Conservation (phyloP, 176 grass and related monocot genomes). For the Hyparrhenia diplandra region DNA sequence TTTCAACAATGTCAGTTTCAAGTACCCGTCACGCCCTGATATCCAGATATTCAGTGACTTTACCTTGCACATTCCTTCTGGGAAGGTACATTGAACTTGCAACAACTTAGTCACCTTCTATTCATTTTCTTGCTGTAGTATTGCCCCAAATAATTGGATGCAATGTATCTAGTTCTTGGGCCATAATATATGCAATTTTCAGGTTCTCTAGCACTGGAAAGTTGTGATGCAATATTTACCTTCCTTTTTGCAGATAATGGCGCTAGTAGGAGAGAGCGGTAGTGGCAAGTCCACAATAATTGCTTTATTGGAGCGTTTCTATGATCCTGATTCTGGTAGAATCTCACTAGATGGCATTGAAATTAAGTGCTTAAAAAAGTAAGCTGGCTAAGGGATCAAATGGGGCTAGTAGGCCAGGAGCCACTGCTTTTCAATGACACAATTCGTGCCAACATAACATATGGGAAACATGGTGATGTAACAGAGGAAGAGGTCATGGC, state of each 20-base stretch:
- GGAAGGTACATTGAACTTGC: conserved; percentile 40
- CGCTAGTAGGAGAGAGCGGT: conserved; percentile 73
- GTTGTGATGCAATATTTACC: not conserved
- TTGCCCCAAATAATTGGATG: not conserved
- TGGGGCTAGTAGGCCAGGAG: conserved; percentile 61
- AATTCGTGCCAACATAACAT: conserved; percentile 46
- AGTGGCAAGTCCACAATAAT: conserved; percentile 81
- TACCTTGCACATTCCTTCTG: conserved; percentile 46
- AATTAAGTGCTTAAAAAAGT: conserved; percentile 37
- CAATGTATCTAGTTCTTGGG: not conserved
- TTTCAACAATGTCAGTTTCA: conserved; percentile 57
- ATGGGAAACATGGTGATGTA: conserved; percentile 40
- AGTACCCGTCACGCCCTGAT: conserved; percentile 58
- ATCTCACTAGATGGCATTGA: conserved; percentile 56
- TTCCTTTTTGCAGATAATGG: conserved; percentile 46
- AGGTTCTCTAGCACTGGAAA: conserved; percentile 7
- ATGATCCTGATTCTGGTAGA: conserved; percentile 54
- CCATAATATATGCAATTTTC: not conserved
- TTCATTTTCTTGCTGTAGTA: not conserved
- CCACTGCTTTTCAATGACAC: conserved; percentile 60
- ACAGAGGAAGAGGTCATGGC: conserved; percentile 46
- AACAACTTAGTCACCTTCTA: not conserved
- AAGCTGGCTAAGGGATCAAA: conserved; percentile 56
- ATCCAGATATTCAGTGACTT: conserved; percentile 58
- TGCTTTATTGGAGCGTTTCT: conserved; percentile 66